phyloP scores from a whole-genome alignment of 495 filamentous ascomycete species.

The Collariella sp. region DNA sequence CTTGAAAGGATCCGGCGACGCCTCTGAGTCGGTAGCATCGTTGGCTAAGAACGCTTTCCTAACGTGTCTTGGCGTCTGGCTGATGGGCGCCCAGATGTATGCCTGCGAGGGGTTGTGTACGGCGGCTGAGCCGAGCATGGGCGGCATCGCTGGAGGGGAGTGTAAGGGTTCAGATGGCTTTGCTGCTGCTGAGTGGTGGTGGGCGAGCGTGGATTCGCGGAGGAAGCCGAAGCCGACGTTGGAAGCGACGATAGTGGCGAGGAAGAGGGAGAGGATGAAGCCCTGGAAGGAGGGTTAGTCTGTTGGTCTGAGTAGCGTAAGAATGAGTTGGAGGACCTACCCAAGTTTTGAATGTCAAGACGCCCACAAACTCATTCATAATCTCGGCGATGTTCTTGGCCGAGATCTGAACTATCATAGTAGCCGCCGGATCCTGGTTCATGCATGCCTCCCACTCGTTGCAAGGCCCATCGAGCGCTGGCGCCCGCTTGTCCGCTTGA shows the following conservation, averaged over 20 bases:
- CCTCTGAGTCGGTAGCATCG: slow-evolving; percentile 38
- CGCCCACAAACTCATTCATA: slow-evolving; percentile 40
- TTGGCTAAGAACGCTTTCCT: slow-evolving; percentile 27
- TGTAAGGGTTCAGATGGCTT: slow-evolving; percentile 22
- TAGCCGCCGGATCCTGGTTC: slow-evolving; percentile 45
- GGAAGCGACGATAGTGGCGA: slow-evolving; percentile 47
- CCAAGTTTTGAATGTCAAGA: slow-evolving; percentile 47
- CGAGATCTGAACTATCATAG: slow-evolving; percentile 35
- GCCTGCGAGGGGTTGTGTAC: slow-evolving; percentile 31
- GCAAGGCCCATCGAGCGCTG: slow-evolving; percentile 65
- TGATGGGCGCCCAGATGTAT: slow-evolving; percentile 36
- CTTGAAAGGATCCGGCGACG: slow-evolving; percentile 27
- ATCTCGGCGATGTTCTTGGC: slow-evolving; percentile 39
- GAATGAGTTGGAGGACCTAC: slow-evolving; percentile 43
- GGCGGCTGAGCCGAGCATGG: slow-evolving; percentile 19
- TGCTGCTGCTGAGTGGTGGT: slow-evolving; percentile 7
- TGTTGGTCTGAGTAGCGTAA: background rate
- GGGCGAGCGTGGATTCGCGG: slow-evolving; percentile 20
- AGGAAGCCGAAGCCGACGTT: slow-evolving; percentile 47
- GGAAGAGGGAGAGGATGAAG: slow-evolving; percentile 46
- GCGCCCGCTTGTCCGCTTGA: slow-evolving; percentile 49
- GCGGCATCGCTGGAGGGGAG: slow-evolving; percentile 25
- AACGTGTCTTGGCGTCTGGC: slow-evolving; percentile 35
- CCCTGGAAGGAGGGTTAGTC: slow-evolving; percentile 31
- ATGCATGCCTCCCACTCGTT: slow-evolving; percentile 79